Evolutionary conservation across 2,329 filamentous ascomycete genomes (phyloP).

Genomic region (Colletotrichum shisoi): DNA sequence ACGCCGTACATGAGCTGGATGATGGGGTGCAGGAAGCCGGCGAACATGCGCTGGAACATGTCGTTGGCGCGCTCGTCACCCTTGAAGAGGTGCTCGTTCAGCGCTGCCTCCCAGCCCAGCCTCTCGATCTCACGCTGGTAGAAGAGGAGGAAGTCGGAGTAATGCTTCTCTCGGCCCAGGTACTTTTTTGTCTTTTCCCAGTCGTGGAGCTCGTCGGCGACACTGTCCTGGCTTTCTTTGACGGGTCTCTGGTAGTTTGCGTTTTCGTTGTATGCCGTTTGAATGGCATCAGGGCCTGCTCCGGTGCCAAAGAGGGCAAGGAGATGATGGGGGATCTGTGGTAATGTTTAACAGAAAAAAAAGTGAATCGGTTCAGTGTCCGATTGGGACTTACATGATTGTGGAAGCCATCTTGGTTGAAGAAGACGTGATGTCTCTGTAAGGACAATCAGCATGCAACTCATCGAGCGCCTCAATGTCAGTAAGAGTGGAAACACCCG

Average conservation of each 20-base stretch:
- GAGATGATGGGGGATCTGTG: conserved; percentile 73
- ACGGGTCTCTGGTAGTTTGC: conserved; percentile 69
- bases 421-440: conserved; percentile 76
- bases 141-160: conserved; percentile 77
- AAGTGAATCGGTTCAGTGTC: too few species aligned
- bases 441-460: conserved; percentile 10
- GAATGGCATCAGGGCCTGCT: conserved; percentile 66
- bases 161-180: conserved; percentile 69
- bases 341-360: too few species aligned
- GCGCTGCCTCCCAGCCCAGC: conserved; percentile 65
- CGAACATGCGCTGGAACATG: conserved; percentile 73
- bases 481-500: conserved; percentile 41
- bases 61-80: conserved; percentile 71
- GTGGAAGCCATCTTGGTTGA: conserved; percentile 78
- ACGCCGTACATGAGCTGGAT: conserved; percentile 87
- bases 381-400: conserved; percentile 69
- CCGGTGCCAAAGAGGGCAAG: conserved; percentile 80
- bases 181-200: conserved; percentile 63
- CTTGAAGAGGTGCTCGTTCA: conserved; percentile 74
- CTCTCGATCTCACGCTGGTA: conserved; percentile 78
- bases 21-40: conserved; percentile 76
- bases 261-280: conserved; percentile 71
- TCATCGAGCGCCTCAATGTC: neutral
- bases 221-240: conserved; percentile 55
- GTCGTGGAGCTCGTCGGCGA: conserved; percentile 65